A percentile compares a stretch with the other conserved stretches of the same genome.
phyloP scores from a whole-genome alignment of 257 asterid genomes.

The Eustoma russellianum region DNA sequence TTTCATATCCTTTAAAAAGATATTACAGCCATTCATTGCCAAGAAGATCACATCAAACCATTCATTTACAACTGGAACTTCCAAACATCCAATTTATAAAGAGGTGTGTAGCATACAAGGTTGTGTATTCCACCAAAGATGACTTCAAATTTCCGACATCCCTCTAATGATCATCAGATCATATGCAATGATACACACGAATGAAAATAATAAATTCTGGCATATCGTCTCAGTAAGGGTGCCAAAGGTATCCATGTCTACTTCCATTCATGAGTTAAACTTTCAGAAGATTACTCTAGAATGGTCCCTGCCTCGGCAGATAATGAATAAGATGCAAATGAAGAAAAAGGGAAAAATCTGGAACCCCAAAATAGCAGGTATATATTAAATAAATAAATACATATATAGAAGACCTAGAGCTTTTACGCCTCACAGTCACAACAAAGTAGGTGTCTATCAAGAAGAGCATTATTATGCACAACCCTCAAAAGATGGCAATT shows the following conservation, averaged over 20 bases:
- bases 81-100: neutral
- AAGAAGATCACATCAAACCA: neutral
- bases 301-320: no score
- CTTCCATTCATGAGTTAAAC: neutral
- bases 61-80: neutral
- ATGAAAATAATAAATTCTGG: neutral
- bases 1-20: neutral
- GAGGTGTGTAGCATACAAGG: neutral
- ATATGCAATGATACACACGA: neutral
- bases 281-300: neutral
- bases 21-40: no score
- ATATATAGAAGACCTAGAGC: no score
- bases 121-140: neutral
- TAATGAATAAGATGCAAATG: no score
- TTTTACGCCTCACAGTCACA: no score
- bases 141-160: neutral
- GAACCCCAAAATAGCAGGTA: no score
- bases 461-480: no score
- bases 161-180: neutral
- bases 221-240: neutral
- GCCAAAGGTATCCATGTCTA: neutral
- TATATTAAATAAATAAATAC: no score
- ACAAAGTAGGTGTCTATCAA: no score
- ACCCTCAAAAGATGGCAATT: no score
- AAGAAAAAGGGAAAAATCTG: no score